These are phyloP conservation scores for Scedosporium dehoogii DNA, from an alignment of 2,329 filamentous ascomycete genomes.

Conservation along the genomic window DNA sequence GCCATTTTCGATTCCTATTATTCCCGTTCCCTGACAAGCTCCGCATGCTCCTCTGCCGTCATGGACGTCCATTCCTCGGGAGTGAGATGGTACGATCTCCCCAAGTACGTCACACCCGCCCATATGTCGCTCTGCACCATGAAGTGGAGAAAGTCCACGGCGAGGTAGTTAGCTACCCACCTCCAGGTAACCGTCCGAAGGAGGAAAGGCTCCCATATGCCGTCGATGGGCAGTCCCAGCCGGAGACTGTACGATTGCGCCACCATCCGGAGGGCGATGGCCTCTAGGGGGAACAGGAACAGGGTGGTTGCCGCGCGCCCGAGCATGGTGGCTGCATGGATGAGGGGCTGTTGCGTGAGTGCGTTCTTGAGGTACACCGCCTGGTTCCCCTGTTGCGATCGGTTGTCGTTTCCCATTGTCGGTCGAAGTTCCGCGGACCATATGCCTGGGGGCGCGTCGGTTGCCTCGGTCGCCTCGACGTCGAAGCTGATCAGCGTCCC, in stretches of 20 bases:
- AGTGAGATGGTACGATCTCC: slow-evolving; percentile 3
- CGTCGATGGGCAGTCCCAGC: slow-evolving; percentile 19
- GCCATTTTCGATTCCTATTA: not conserved
- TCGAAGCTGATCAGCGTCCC: slow-evolving; percentile 52
- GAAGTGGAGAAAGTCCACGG: slow-evolving; percentile 34
- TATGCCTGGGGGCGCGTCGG: slow-evolving; percentile 38
- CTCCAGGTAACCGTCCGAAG: slow-evolving; percentile 28
- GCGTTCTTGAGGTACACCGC: slow-evolving; percentile 36
- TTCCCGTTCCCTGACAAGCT: slow-evolving; percentile 2
- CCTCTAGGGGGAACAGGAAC: slow-evolving; percentile 36
- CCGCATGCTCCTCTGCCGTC: slow-evolving; percentile 2
- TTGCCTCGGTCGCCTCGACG: slow-evolving; percentile 45
- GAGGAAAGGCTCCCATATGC: slow-evolving; percentile 10
- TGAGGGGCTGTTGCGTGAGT: slow-evolving; percentile 37
- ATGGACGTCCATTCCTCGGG: slow-evolving; percentile 5
- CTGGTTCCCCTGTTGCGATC: slow-evolving; percentile 11
- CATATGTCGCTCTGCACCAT: slow-evolving; percentile 34
- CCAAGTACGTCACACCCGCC: slow-evolving; percentile 27
- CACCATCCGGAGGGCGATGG: slow-evolving; percentile 32
- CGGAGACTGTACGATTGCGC: slow-evolving; percentile 31
- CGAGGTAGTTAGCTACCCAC: slow-evolving; percentile 33
- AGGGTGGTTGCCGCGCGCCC: slow-evolving; percentile 32
- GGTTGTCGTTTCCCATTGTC: slow-evolving; percentile 26
- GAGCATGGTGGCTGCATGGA: slow-evolving; percentile 37
- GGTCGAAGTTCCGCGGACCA: slow-evolving; percentile 52